A percentile compares a stretch with the other conserved stretches of the same genome.
phyloP scores from a whole-genome alignment of 192 early-diverging fungal species.

The Umbelopsis vinacea region DNA sequence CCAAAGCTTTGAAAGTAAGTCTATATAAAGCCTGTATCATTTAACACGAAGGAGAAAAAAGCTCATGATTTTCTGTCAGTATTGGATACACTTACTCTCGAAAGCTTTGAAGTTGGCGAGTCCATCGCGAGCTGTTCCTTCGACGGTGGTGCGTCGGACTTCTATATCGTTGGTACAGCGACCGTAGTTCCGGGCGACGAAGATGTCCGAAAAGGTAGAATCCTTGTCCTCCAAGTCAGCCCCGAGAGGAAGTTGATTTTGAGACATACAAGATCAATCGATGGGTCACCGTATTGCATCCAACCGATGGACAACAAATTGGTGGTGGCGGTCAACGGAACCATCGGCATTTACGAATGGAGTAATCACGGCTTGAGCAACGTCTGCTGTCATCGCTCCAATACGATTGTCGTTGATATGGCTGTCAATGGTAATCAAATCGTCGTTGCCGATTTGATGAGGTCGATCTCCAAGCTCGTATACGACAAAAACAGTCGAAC shows the following conservation, averaged over 20 bases:
- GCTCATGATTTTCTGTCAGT: conserved; percentile 35
- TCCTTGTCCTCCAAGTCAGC: conserved; percentile 67
- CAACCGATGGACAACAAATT: conserved; percentile 66
- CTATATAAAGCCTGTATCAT: background rate
- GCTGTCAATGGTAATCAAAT: conserved; percentile 69
- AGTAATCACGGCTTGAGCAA: conserved; percentile 23
- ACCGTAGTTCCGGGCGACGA: conserved; percentile 64
- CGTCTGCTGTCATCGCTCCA: conserved; percentile 46
- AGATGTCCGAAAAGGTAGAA: conserved; percentile 71
- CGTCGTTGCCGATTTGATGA: conserved; percentile 82
- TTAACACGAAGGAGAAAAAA: background rate
- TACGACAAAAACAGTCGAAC: conserved; percentile 48
- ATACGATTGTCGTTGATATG: conserved; percentile 64
- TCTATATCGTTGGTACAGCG: conserved; percentile 74
- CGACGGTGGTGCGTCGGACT: conserved; percentile 48
- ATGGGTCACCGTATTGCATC: conserved; percentile 72
- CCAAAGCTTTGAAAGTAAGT: conserved; percentile 73
- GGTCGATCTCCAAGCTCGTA: conserved; percentile 69
- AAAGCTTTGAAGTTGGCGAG: conserved; percentile 46
- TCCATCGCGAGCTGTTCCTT: conserved; percentile 52
- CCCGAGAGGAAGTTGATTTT: conserved; percentile 52
- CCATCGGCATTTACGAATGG: conserved; percentile 37
- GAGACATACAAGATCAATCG: conserved; percentile 47
- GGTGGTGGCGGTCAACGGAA: conserved; percentile 67
- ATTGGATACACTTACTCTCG: conserved; percentile 50